Evolutionary conservation across 1,284 basidiomycete genomes (phyloP).

Genomic region (Naganishia albida): DNA sequence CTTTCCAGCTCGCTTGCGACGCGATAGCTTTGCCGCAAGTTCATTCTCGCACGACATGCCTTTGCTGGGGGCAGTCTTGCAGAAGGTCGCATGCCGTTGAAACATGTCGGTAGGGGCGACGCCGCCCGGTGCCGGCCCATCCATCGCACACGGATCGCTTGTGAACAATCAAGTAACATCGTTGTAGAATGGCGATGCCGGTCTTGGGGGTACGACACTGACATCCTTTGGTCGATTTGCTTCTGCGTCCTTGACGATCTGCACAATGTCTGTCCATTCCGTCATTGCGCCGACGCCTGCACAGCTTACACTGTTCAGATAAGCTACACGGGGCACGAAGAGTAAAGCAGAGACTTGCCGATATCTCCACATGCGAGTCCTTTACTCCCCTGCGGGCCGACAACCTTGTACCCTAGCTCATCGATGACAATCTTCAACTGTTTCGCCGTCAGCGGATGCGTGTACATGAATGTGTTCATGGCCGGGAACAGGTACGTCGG

Average conservation of each 20-base stretch:
- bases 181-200: constrained; percentile 15
- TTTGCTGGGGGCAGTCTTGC: too few relatives aligned
- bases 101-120: too few relatives aligned
- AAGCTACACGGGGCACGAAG: neutral
- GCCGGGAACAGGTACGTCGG: constrained; percentile 90
- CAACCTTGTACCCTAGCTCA: constrained; percentile 73
- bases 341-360: constrained; percentile 58
- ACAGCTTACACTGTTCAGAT: too few relatives aligned
- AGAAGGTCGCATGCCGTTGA: too few relatives aligned
- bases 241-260: constrained; percentile 41
- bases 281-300: constrained; percentile 86
- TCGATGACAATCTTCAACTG: constrained; percentile 73
- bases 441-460: constrained; percentile 84
- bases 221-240: neutral
- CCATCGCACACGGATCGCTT: too few relatives aligned
- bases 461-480: constrained; percentile 98
- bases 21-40: too few relatives aligned
- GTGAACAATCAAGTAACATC: constrained; percentile 5
- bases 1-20: too few relatives aligned
- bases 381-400: constrained; percentile 64
- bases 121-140: too few relatives aligned
- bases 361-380: constrained; percentile 86
- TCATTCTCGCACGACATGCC: too few relatives aligned
- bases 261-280: constrained; percentile 67
- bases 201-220: neutral